A percentile compares a stretch with the other conserved stretches of the same genome.
Conservation (phyloP, 148 eudicot species). For the Hydrangea macrophylla region DNA sequence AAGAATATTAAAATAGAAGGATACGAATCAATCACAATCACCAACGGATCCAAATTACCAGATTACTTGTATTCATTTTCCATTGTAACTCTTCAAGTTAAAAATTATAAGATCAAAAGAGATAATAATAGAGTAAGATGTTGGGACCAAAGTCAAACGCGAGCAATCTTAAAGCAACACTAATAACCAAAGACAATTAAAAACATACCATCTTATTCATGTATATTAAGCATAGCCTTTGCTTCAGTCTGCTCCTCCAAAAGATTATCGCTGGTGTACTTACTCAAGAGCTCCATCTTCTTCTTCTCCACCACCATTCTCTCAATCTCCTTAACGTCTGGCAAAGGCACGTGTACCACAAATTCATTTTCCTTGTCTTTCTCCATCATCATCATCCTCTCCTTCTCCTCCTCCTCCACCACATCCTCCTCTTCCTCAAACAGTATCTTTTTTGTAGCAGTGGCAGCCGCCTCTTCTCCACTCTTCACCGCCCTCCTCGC, state of each 20-base stretch:
- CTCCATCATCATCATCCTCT: conserved; percentile 43
- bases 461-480: conserved; percentile 66
- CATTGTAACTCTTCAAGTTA: not conserved
- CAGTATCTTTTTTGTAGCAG: conserved; percentile 35
- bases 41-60: too few species aligned
- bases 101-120: too few species aligned
- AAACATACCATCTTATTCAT: conserved; percentile 34
- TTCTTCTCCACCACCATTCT: conserved; percentile 91
- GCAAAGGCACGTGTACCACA: conserved; percentile 87
- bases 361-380: conserved; percentile 59
- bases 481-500: conserved; percentile 81
- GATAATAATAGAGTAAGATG: too few species aligned
- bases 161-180: not conserved
- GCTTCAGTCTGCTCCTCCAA: conserved; percentile 82
- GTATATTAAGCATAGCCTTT: conserved; percentile 82
- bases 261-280: conserved; percentile 73
- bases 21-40: too few species aligned
- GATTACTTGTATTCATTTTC: too few species aligned
- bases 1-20: too few species aligned
- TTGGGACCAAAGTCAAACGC: not conserved
- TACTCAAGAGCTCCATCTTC: conserved; percentile 85
- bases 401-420: conserved; percentile 68
- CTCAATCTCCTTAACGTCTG: conserved; percentile 92
- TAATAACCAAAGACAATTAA: not conserved
- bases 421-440: conserved; percentile 88